A percentile compares a stretch with the other conserved stretches of the same genome.
phyloP scores from a whole-genome alignment of 768 basidiomycete genomes.

The Collybia mongolica region DNA sequence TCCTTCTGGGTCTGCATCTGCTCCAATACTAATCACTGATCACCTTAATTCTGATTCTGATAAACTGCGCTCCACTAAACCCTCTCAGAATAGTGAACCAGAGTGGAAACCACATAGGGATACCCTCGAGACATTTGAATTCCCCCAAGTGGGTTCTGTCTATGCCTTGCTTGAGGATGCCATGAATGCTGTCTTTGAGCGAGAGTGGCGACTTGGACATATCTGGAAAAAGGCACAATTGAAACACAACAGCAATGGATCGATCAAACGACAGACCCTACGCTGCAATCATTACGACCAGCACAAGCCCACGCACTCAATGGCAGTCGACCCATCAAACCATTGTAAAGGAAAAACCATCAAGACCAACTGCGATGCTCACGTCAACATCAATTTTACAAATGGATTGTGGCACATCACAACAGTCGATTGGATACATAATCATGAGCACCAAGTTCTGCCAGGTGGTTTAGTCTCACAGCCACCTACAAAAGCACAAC shows the following conservation, averaged over 20 bases:
- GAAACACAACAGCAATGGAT: constrained; percentile 1
- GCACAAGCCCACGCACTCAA: background rate
- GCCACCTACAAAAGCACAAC: constrained; percentile 19
- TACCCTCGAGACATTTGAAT: no score
- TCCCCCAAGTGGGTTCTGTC: no score
- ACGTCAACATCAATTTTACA: constrained; percentile 15
- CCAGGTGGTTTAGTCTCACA: constrained; percentile 11
- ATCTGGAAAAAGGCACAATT: constrained; percentile 16
- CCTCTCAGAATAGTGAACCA: no score
- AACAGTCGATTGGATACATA: constrained; percentile 16
- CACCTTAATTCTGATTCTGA: no score
- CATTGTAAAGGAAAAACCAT: constrained; percentile 11
- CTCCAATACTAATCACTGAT: no score
- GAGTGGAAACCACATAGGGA: no score
- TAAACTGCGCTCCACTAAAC: no score
- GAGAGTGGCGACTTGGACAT: constrained; percentile 14
- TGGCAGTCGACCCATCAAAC: constrained; percentile 19
- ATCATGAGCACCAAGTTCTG: constrained; percentile 21
- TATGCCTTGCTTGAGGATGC: background rate
- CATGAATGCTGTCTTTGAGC: constrained; percentile 4
- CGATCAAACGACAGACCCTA: constrained; percentile 9
- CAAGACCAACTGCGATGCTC: constrained; percentile 18
- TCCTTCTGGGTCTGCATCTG: no score
- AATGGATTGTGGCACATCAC: constrained; percentile 13
- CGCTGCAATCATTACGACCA: constrained; percentile 17